Conservation (phyloP, 345 rosid species). For the Draba incana region DNA sequence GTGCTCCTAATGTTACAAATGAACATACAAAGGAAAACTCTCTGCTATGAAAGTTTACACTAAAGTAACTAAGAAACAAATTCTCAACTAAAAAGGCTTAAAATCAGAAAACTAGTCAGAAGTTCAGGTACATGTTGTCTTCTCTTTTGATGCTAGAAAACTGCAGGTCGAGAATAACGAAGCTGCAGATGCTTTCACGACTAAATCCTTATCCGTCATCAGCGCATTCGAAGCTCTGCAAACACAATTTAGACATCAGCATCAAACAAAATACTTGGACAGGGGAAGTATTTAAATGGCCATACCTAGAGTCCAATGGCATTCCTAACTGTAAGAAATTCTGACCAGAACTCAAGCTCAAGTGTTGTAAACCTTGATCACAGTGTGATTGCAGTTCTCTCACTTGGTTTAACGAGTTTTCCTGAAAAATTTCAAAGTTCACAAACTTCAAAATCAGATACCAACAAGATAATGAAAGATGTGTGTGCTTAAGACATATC, state of each 20-base stretch:
- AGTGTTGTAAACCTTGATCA: constrained; percentile 73
- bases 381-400: constrained; percentile 73
- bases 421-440: constrained; percentile 53
- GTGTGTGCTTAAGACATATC: constrained; percentile 2
- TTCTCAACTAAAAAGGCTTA: constrained; percentile 28
- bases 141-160: constrained; percentile 65
- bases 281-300: constrained; percentile 33
- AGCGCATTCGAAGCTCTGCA: constrained; percentile 56
- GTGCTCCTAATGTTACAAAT: constrained; percentile 40
- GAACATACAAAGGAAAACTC: constrained; percentile 18
- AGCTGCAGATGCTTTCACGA: constrained; percentile 91
- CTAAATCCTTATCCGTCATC: constrained; percentile 61
- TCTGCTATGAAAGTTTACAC: constrained; percentile 34
- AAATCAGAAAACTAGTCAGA: constrained; percentile 28
- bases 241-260: constrained; percentile 14
- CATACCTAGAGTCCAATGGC: constrained; percentile 40
- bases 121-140: constrained; percentile 66
- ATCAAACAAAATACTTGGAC: constrained; percentile 4
- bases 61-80: constrained; percentile 14
- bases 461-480: constrained; percentile 11
- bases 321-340: constrained; percentile 49
- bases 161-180: constrained; percentile 85
- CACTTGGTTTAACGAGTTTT: constrained; percentile 73
- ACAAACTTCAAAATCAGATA: constrained; percentile 20
- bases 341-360: constrained; percentile 45